phyloP scores from a whole-genome alignment of 2,329 filamentous ascomycete genomes.

The Setomelanomma holmii region DNA sequence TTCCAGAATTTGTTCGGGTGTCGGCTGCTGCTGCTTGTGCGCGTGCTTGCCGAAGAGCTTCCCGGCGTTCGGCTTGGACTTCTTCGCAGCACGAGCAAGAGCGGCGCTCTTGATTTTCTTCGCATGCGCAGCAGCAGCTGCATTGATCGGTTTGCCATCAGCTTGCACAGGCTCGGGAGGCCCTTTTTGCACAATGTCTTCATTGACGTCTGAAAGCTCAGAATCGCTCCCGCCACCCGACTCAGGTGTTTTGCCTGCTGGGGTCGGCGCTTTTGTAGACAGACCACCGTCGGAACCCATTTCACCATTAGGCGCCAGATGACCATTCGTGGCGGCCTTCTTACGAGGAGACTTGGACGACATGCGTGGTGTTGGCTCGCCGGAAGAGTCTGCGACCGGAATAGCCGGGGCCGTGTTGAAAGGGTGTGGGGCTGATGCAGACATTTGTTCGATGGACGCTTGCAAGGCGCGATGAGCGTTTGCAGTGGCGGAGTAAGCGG shows the following conservation, averaged over 20 bases:
- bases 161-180: slow-evolving; percentile 37
- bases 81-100: slow-evolving; percentile 39
- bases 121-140: slow-evolving; percentile 17
- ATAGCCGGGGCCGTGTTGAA: slow-evolving; percentile 39
- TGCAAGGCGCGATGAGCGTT: slow-evolving; percentile 29
- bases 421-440: slow-evolving; percentile 26
- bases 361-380: slow-evolving; percentile 34
- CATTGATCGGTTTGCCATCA: slow-evolving; percentile 30
- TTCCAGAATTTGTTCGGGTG: slow-evolving; percentile 35
- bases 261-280: slow-evolving; percentile 36
- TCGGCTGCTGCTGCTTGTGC: slow-evolving; percentile 38
- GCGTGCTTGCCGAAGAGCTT: slow-evolving; percentile 40
- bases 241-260: slow-evolving; percentile 36
- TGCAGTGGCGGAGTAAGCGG: slow-evolving; percentile 21
- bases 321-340: slow-evolving; percentile 30
- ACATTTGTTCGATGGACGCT: slow-evolving; percentile 17
- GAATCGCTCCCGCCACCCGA: slow-evolving; percentile 41
- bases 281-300: slow-evolving; percentile 31
- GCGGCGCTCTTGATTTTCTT: slow-evolving; percentile 40
- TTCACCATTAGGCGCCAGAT: slow-evolving; percentile 19
- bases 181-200: slow-evolving; percentile 46
- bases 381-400: slow-evolving; percentile 28
- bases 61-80: slow-evolving; percentile 36
- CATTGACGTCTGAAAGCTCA: slow-evolving; percentile 48
- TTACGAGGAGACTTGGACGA: slow-evolving; percentile 44